A percentile compares a stretch with the other conserved stretches of the same genome.
phyloP scores from a whole-genome alignment of 352 stramenopile species.

The Blastocystis sp. region DNA sequence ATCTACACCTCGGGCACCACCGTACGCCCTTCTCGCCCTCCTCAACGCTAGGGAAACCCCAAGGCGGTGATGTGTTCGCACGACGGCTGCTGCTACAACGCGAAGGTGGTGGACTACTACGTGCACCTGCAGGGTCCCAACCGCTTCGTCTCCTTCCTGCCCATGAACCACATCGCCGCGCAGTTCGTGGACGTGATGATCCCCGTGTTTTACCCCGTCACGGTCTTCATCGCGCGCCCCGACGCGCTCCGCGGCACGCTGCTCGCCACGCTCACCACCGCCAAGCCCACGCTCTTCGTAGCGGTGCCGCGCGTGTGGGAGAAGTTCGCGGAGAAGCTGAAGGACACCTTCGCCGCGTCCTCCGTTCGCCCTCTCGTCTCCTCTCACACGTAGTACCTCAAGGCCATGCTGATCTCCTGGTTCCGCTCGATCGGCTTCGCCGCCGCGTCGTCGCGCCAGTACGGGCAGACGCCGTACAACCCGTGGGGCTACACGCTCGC shows the following conservation, averaged over 20 bases:
- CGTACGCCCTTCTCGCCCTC: not conserved
- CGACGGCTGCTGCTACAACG: conserved; percentile 77
- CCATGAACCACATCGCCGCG: conserved; percentile 80
- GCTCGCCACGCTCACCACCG: conserved; percentile 79
- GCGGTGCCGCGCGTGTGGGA: conserved; percentile 84
- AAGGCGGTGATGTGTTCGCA: conserved; percentile 86
- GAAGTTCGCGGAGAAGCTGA: conserved; percentile 80
- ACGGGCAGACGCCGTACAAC: conserved; percentile 83
- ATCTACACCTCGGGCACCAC: conserved; percentile 75
- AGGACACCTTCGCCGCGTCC: conserved; percentile 23
- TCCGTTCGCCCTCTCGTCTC: conserved; percentile 78
- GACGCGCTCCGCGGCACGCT: conserved; percentile 83
- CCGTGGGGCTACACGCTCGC: conserved; percentile 86
- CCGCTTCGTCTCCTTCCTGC: conserved; percentile 76
- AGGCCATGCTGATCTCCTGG: conserved; percentile 87
- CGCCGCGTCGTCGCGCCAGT: conserved; percentile 81
- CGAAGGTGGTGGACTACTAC: conserved; percentile 32
- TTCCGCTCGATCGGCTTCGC: conserved; percentile 82
- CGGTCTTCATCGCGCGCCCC: conserved; percentile 82
- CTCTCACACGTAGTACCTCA: conserved; percentile 84
- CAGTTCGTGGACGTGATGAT: conserved; percentile 78
- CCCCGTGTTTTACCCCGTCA: conserved; percentile 77
- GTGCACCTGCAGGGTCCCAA: conserved; percentile 76
- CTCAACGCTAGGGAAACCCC: conserved; percentile 78
- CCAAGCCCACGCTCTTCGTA: conserved; percentile 84